Conservation (phyloP, 1,139 yeast genomes). For the Taiozyma sp. region DNA sequence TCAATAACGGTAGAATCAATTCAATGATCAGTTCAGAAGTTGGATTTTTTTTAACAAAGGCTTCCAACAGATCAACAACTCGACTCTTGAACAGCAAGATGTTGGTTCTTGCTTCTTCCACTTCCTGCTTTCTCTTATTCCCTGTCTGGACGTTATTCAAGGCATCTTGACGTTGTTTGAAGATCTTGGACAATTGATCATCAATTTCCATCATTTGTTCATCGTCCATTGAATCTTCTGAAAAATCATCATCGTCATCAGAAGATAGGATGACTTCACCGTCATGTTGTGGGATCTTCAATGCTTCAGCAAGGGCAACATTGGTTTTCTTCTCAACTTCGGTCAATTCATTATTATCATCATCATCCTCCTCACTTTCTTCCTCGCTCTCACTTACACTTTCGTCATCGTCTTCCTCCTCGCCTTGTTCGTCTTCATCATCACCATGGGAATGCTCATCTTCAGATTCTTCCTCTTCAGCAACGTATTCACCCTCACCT, state of each 20-base stretch:
- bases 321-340: conserved; percentile 67
- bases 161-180: conserved; percentile 72
- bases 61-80: conserved; percentile 68
- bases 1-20: conserved; percentile 50
- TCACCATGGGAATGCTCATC: conserved; percentile 27
- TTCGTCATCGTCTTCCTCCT: conserved; percentile 29
- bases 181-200: conserved; percentile 74
- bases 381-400: conserved; percentile 26
- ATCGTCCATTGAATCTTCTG: conserved; percentile 87
- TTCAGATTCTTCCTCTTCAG: conserved; percentile 33
- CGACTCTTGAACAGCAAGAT: conserved; percentile 77
- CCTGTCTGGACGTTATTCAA: conserved; percentile 49
- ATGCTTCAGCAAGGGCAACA: conserved; percentile 69
- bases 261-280: conserved; percentile 29
- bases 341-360: conserved; percentile 31
- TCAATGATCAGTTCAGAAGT: conserved; percentile 22
- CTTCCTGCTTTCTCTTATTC: conserved; percentile 64
- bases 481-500: conserved; percentile 45
- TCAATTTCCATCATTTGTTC: conserved; percentile 97
- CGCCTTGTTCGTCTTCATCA: conserved; percentile 26
- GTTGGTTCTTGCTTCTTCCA: conserved; percentile 68
- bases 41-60: conserved; percentile 38
- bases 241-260: conserved; percentile 41
- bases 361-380: conserved; percentile 29
- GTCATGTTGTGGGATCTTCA: conserved; percentile 54